Base-by-base conservation (phyloP, 306 rosid species). In the Pterocarpus santalinus region DNA sequence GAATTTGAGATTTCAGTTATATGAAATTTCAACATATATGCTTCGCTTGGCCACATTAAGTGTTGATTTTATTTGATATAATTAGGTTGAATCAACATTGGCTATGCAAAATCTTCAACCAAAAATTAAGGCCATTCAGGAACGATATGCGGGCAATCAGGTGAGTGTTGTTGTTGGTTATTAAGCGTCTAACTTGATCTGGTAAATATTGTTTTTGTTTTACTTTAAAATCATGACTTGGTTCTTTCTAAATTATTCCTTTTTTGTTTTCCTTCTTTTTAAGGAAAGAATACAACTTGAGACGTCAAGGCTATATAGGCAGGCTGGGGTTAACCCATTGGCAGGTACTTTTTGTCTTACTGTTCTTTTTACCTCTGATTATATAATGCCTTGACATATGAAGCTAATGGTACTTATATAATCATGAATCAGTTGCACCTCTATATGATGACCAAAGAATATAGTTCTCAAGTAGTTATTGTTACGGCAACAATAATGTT, bases 201-300 rank as follows among this genome's bases (percentile, higher is more conserved):
- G 28, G 77, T 43, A 61, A 33, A 68, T 69, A 13, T 73, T 70
- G 49, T 44, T 78, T 43, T 9, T 67, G 67, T 52, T 88, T 56
- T 32, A 30, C 32, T 61, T 44, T 55, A 34, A 44, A 72, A 43
- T 69, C 17, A 15, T 74, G 47, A 60, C 68, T 68, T 73, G 63
- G 52, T 78, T 60, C 78, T 81, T 65, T 82, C 87, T 86, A 69
- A 79, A 80, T 74, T 64, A 76, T 74, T 61, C 44, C 35, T 75
- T 79, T 47, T 67, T 33, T 55, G 2, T 7, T 78, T 86, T 61
- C 73, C 72, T 85, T 80, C 69, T 83, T 85, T 79, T 91, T 62
- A 88, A 96, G 99, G 99, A 93, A 93, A 96, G 98, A 89, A 96
- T 96, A 85, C 98, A 96, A 90, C 99, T 96, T 64, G 99, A 96